Percentiles rank a stretch among this genome's conserved stretches.
Evolutionary conservation across 2,329 filamentous ascomycete genomes (phyloP).

Genomic region (Apiospora aurea): DNA sequence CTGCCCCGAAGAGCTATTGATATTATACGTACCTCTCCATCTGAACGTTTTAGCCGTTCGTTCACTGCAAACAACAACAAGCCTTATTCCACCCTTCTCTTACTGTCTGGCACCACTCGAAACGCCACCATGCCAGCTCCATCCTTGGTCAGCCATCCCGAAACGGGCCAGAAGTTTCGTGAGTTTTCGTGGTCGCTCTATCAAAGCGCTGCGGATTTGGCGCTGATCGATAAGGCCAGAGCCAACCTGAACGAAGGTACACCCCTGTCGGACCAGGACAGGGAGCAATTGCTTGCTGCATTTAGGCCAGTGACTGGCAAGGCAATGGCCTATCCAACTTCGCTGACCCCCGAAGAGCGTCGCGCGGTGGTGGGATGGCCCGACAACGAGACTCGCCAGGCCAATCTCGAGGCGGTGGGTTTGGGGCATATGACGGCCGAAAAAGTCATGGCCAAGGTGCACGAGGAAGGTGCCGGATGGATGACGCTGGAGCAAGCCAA

Average conservation of each 20-base stretch:
- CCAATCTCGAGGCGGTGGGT: conserved; percentile 21
- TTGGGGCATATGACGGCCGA: conserved; percentile 1
- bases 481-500: conserved; percentile 22
- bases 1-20: too few species aligned
- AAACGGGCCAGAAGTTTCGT: neutral
- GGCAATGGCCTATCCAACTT: neutral
- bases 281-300: neutral
- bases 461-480: neutral
- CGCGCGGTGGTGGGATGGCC: conserved; percentile 18
- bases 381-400: neutral
- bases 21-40: too few species aligned
- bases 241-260: neutral
- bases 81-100: too few species aligned
- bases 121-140: too few species aligned
- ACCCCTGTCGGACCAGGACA: too few species aligned
- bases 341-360: conserved; percentile 7
- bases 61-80: too few species aligned
- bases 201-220: neutral
- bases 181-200: neutral
- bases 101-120: too few species aligned
- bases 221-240: neutral
- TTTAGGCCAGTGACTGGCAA: neutral
- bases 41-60: too few species aligned
- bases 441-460: neutral
- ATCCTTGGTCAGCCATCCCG: neutral